Percentiles rank a stretch among this genome's conserved stretches.
Conservation (phyloP, 768 basidiomycete species). For the Tylopilus plumbeoviolaceoides region DNA sequence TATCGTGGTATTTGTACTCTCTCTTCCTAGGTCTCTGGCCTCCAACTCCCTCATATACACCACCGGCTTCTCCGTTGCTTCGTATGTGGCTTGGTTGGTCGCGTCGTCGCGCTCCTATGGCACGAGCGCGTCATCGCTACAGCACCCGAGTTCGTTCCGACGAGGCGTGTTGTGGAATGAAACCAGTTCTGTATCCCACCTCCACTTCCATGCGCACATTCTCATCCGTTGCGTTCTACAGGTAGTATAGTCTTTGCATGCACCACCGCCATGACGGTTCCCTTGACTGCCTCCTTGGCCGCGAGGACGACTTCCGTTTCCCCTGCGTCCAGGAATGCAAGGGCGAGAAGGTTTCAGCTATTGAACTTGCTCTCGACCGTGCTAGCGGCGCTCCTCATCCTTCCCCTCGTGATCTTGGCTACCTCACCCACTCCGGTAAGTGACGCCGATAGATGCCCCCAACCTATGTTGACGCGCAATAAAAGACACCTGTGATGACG, state of each 20-base stretch:
- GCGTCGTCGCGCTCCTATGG: constrained; percentile 51
- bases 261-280: constrained; percentile 59
- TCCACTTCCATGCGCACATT: background rate
- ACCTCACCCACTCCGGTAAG: constrained; percentile 42
- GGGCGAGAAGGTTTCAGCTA: constrained; percentile 53
- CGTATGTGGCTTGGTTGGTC: constrained; percentile 60
- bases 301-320: constrained; percentile 24
- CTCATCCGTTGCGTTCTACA: constrained; percentile 23
- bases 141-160: constrained; percentile 35
- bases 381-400: constrained; percentile 45
- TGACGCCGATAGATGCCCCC: constrained; percentile 21
- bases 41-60: constrained; percentile 52
- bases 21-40: constrained; percentile 50
- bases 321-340: constrained; percentile 38
- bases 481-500: constrained; percentile 5
- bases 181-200: constrained; percentile 44
- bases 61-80: constrained; percentile 54
- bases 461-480: constrained; percentile 11
- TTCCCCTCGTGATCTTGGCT: constrained; percentile 57
- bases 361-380: constrained; percentile 49
- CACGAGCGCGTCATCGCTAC: constrained; percentile 37
- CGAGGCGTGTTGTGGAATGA: constrained; percentile 59
- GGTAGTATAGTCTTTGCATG: constrained; percentile 62
- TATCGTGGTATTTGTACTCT: constrained; percentile 45
- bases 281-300: constrained; percentile 59